Evolutionary conservation across 2,329 filamentous ascomycete genomes (phyloP).

Genomic region (Teratosphaeriaceae sp.): DNA sequence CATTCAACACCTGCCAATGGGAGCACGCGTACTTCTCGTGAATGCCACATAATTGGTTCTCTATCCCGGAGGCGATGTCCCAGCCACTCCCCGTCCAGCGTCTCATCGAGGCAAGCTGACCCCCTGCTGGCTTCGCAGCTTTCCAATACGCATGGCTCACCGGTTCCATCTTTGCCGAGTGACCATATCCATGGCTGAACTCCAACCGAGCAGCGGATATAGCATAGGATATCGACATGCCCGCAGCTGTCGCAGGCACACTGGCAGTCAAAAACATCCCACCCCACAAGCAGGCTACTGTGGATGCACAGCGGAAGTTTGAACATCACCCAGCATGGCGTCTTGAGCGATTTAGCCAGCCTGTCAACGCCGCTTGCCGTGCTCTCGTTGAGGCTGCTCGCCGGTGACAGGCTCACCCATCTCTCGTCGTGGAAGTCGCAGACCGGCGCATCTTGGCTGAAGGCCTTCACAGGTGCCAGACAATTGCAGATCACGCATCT

Average conservation of each 20-base stretch:
- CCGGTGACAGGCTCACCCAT: neutral
- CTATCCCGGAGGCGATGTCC: no score
- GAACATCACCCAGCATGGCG: constrained; percentile 13
- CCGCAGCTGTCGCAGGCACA: constrained; percentile 17
- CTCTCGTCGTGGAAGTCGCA: neutral
- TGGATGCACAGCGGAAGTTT: constrained; percentile 16
- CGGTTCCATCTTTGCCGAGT: no score
- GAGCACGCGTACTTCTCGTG: no score
- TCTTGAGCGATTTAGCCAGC: constrained; percentile 1
- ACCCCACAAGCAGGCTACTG: constrained; percentile 12
- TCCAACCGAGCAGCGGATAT: constrained; percentile 14
- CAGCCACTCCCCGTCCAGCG: no score
- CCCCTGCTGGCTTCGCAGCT: no score
- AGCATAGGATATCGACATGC: constrained; percentile 14
- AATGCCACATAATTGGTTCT: no score
- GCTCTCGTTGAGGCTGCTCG: neutral
- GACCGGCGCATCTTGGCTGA: neutral
- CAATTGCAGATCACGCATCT: constrained; percentile 21
- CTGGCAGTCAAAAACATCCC: constrained; percentile 11
- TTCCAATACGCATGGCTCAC: no score
- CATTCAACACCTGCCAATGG: no score
- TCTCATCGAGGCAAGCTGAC: no score
- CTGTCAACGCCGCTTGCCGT: neutral
- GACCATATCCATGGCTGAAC: no score
- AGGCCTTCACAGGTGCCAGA: constrained; percentile 1